Base-by-base conservation (phyloP, 495 filamentous ascomycete species). In the Aspergillus steynii region DNA sequence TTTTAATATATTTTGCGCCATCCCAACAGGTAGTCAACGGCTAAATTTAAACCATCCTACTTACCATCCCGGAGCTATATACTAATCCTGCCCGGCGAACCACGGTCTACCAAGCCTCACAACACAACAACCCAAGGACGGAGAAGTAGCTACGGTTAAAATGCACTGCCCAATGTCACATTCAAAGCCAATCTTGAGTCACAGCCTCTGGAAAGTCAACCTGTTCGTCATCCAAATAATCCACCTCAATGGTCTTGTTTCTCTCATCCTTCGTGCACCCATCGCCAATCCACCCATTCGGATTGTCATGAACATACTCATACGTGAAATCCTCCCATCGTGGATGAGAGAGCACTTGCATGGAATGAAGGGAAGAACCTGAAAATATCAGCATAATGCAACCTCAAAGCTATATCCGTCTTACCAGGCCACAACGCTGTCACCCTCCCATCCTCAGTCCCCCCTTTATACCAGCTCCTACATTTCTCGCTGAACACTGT, bases 401-500 rank as follows among this genome's bases (percentile, higher is more conserved):
- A 20, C 20, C 46, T 28, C 31, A 34, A 7, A 34, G 5, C 9
- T 34, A 34, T 7, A 50, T 14, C 46, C 28, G 45, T 55, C 69
- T 58, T 71, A 73, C 78, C 79, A 48, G 79, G 77, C 77, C 79
- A 81, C 3, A 81, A 62, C 29, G 69, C 72, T 6, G 68, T 71
- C 20, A 80, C 61, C 20, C 72, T 62, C 28, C 76, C 75, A 31
- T 69, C 60, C 29, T 77, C 71, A 5, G 66, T 63, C 1, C 76
- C 76, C 12, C 71, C 71, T 61, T 83, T 85, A 63, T 86, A 84
- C 82, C 82, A 84, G n/a, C 79, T 82, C 15, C 78, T 74, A 59
- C 83, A 86, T 15, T 77, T 69, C 37, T 72, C 63, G 5, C 71
- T 65, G 68, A 80, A 86, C 1, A 83, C 78, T 1, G 78, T 83